Percentiles rank a stretch among this genome's conserved stretches.
These are phyloP conservation scores for Pythium biforme DNA, from an alignment of 352 stramenopile species.

Conservation along the genomic window DNA sequence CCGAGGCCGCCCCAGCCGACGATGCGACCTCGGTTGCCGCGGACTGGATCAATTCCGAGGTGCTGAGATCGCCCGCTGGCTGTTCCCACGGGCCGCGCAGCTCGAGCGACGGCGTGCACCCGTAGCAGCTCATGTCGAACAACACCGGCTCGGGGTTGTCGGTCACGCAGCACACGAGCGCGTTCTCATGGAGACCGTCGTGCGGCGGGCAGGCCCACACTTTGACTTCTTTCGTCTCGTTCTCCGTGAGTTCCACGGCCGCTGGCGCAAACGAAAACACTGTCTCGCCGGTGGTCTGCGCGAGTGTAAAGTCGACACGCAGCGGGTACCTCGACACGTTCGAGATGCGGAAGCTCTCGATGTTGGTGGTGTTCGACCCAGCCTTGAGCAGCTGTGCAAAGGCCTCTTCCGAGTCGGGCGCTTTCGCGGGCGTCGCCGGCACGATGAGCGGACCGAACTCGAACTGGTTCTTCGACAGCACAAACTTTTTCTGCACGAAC, in stretches of 20 bases:
- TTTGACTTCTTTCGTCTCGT: conserved; percentile 89
- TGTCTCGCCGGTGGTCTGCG: conserved; percentile 22
- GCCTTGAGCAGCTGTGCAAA: conserved; percentile 50
- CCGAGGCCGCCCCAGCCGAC: background rate
- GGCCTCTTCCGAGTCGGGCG: conserved; percentile 43
- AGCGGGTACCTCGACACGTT: conserved; percentile 85
- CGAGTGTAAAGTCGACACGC: conserved; percentile 58
- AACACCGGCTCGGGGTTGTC: conserved; percentile 90
- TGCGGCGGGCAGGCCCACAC: conserved; percentile 89
- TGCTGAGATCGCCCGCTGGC: conserved; percentile 39
- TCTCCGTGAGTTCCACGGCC: conserved; percentile 73
- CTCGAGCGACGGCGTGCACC: conserved; percentile 73
- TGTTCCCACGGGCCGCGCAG: conserved; percentile 89
- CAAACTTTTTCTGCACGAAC: conserved; percentile 91
- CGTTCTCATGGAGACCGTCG: conserved; percentile 64
- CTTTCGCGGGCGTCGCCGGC: conserved; percentile 12
- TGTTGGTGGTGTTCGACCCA: conserved; percentile 44
- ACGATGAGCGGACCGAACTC: conserved; percentile 93
- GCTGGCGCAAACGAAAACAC: conserved; percentile 79
- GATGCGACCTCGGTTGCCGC: background rate
- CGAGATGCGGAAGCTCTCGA: conserved; percentile 91
- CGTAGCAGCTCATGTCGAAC: conserved; percentile 87
- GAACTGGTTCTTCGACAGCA: conserved; percentile 87
- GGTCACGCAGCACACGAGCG: conserved; percentile 85
- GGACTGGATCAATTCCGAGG: conserved; percentile 32